Evolutionary conservation across 139 green algal species (phyloP), one percentile per base, ranked within the genome.

Genomic region (Closterium sp.): DNA sequence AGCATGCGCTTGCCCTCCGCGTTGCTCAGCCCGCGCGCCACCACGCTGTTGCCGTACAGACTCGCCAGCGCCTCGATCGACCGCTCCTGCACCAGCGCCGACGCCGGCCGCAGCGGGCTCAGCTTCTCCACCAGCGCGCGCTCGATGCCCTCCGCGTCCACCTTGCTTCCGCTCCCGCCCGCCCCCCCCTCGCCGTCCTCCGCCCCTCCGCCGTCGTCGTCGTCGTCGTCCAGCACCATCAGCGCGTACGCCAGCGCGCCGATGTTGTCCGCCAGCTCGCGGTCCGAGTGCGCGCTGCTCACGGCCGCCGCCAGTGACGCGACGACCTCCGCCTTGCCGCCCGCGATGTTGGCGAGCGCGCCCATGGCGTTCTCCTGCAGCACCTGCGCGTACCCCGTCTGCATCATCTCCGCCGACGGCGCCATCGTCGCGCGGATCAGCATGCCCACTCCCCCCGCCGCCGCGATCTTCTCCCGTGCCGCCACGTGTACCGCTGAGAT

Each of bases 331-430:
- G 70, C 73, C 90, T 92, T 92, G 38, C 90, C 90, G 10, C 90
- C 90, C 22, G 90, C 90, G 27, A 92, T 38, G 73, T 92, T 92
- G 28, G 90, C 70, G 19, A 92, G 86, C 45, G 90, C 90, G 32
- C 70, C 90, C 90, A 92, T 90, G 17, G 90, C 45, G n/a, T 92
- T 92, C 86, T 92, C 90, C 90, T 92, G 90, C 42, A 92, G 90
- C 70, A 91, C 42, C 70, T 89, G 90, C 73, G 90, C 90, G 45
- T 90, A 62, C n/a, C 90, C 90, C n/a, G 70, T 91, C 90, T 92
- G 90, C 90, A 92, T 92, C 90, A 92, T 92, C 90, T 92, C 90
- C 29, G 70, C 34, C 29, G 90, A 92, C 31, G 90, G 90, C 32
- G 90, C 90, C 73, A 92, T 79, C 42, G 90, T 92, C 31, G 90